Percentiles rank a stretch among this genome's conserved stretches.
Evolutionary conservation across 768 basidiomycete species (phyloP).

Genomic region (Tephrocybe sp.): DNA sequence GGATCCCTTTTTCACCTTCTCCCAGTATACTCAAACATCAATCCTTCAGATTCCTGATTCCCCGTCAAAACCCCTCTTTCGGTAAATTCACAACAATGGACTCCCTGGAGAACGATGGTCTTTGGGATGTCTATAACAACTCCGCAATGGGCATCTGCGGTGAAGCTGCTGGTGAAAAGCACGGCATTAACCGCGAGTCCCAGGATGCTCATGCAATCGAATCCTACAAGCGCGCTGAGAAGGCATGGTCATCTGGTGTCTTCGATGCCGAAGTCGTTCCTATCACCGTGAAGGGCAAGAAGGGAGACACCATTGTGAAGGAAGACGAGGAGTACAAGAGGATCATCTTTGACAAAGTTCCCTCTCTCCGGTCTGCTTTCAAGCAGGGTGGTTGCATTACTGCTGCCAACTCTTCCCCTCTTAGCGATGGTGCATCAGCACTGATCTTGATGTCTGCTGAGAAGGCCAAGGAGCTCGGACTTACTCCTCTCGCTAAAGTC

Average conservation of each 20-base stretch:
- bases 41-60: constrained; percentile 66
- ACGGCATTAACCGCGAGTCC: constrained; percentile 79
- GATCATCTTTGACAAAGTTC: constrained; percentile 92
- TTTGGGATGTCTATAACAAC: constrained; percentile 97
- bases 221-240: constrained; percentile 90
- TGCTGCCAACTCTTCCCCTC: constrained; percentile 90
- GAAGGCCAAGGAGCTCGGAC: constrained; percentile 86
- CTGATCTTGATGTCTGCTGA: constrained; percentile 92
- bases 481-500: constrained; percentile 92
- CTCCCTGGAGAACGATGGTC: constrained; percentile 88
- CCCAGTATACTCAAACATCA: background rate
- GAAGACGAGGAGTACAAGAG: constrained; percentile 99
- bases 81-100: constrained; percentile 89
- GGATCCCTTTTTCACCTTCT: constrained; percentile 2
- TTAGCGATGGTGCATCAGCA: constrained; percentile 97
- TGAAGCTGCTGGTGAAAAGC: constrained; percentile 80
- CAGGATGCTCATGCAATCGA: constrained; percentile 92
- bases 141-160: constrained; percentile 98
- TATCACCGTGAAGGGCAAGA: constrained; percentile 89
- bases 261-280: constrained; percentile 89
- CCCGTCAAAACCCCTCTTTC: constrained; percentile 77
- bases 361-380: constrained; percentile 85
- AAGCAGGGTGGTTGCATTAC: constrained; percentile 88
- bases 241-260: constrained; percentile 83
- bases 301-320: constrained; percentile 82